Evolutionary conservation across 768 basidiomycete species (phyloP).

Genomic region (Trametes punicea): DNA sequence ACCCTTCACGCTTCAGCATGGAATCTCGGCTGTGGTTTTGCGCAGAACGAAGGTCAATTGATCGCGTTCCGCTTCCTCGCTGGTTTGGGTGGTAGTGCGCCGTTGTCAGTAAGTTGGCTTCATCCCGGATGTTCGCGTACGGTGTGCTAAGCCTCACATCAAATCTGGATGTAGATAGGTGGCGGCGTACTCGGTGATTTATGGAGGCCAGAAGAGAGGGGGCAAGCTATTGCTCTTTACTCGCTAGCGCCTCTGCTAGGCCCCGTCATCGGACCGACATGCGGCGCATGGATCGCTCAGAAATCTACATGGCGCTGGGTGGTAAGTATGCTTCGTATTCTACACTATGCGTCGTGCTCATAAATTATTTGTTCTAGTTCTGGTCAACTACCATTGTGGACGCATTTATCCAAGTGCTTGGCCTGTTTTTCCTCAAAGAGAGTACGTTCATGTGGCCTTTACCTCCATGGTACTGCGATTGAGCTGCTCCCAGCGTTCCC

Average conservation of each 20-base stretch:
- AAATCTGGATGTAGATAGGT: constrained; percentile 41
- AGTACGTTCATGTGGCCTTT: constrained; percentile 39
- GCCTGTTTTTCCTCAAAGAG: constrained; percentile 57
- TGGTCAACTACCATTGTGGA: constrained; percentile 64
- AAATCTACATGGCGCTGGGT: constrained; percentile 72
- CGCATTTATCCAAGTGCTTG: constrained; percentile 49
- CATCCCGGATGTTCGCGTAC: no score
- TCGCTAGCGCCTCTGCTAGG: constrained; percentile 65
- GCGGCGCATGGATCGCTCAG: constrained; percentile 63
- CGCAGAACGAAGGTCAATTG: constrained; percentile 30
- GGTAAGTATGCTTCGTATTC: constrained; percentile 34
- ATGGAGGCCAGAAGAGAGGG: constrained; percentile 60
- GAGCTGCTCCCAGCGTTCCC: constrained; percentile 26
- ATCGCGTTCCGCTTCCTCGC: constrained; percentile 39
- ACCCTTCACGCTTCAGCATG: constrained; percentile 36
- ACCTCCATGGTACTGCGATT: constrained; percentile 15
- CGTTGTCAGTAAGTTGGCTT: constrained; percentile 33
- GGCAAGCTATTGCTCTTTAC: constrained; percentile 59
- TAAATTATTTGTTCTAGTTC: constrained; percentile 39
- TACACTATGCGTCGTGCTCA: not conserved
- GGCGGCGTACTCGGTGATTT: constrained; percentile 64
- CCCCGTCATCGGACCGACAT: constrained; percentile 59
- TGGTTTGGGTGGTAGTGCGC: constrained; percentile 38
- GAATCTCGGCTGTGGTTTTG: constrained; percentile 44
- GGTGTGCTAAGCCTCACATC: no score